Percentiles rank a stretch among this genome's conserved stretches.
These are phyloP conservation scores for Meira miltonrushii DNA, from an alignment of 1,284 basidiomycete genomes.

Conservation along the genomic window DNA sequence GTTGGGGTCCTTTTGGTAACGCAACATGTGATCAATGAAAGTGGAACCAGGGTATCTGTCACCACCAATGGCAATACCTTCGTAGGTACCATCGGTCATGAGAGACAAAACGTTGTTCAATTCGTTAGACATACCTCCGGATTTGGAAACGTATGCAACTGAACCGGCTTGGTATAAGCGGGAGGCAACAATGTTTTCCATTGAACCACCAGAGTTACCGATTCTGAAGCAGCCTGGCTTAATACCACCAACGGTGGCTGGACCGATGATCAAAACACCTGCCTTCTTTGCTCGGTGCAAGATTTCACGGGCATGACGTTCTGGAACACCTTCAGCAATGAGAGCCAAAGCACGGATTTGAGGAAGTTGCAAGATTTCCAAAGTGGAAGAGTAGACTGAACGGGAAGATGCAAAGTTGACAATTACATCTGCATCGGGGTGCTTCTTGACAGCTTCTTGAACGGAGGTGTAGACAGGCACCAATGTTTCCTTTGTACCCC, in stretches of 20 bases:
- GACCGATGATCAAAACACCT: slow-evolving; percentile 90
- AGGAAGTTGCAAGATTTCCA: slow-evolving; percentile 74
- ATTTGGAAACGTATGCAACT: slow-evolving; percentile 98
- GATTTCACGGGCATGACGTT: slow-evolving; percentile 93
- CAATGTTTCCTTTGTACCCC: slow-evolving; percentile 98
- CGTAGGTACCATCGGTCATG: slow-evolving; percentile 96
- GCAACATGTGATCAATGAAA: slow-evolving; percentile 97
- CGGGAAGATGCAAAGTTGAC: slow-evolving; percentile 97
- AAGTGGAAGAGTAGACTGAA: slow-evolving; percentile 87
- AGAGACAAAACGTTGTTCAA: slow-evolving; percentile 98
- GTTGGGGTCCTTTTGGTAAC: slow-evolving; percentile 92
- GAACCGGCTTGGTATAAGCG: slow-evolving; percentile 98
- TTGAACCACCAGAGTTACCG: slow-evolving; percentile 99
- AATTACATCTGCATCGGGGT: slow-evolving; percentile 91
- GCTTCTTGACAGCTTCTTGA: slow-evolving; percentile 87
- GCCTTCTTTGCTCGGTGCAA: slow-evolving; percentile 80
- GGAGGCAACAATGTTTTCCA: slow-evolving; percentile 98
- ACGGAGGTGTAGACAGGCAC: slow-evolving; percentile 94
- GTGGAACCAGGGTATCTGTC: slow-evolving; percentile 97
- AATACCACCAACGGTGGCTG: slow-evolving; percentile 98
- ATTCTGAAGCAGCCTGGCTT: slow-evolving; percentile 99
- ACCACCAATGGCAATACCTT: slow-evolving; percentile 99
- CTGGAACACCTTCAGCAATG: slow-evolving; percentile 97
- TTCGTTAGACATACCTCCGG: slow-evolving; percentile 99
- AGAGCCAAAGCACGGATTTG: slow-evolving; percentile 78